Conservation (phyloP, 176 grass and related monocot species). For the Cymbopogon citratus region DNA sequence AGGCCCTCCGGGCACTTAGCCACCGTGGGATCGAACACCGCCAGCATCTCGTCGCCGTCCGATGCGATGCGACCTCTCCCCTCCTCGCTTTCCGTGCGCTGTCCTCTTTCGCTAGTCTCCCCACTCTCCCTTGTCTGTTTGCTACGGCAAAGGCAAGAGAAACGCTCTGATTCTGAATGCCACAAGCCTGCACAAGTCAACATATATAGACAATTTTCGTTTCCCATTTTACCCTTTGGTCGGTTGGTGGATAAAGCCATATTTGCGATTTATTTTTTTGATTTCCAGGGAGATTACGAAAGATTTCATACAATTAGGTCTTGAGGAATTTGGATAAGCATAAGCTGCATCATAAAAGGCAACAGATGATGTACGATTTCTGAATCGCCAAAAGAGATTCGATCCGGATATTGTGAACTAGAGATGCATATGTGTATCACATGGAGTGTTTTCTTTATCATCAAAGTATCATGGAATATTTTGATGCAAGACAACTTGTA, state of each 20-base stretch:
- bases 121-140: constrained; percentile 7
- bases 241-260: constrained; percentile 5
- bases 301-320: too few relatives aligned
- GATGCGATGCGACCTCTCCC: constrained; percentile 25
- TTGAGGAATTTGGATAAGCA: too few relatives aligned
- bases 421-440: too few relatives aligned
- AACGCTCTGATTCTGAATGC: neutral
- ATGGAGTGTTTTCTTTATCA: too few relatives aligned
- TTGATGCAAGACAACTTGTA: neutral
- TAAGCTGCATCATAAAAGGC: too few relatives aligned
- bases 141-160: neutral
- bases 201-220: constrained; percentile 8
- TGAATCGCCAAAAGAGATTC: too few relatives aligned
- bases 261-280: neutral
- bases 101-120: neutral
- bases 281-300: neutral
- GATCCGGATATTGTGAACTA: too few relatives aligned
- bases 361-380: too few relatives aligned
- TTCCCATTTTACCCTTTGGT: constrained; percentile 46
- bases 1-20: constrained; percentile 90
- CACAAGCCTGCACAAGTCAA: constrained; percentile 24
- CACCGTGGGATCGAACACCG: constrained; percentile 82
- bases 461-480: neutral
- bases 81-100: constrained; percentile 25
- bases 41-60: constrained; percentile 61